These are phyloP conservation scores for Tricharina praecox DNA, from an alignment of 495 filamentous ascomycete species.

Conservation along the genomic window DNA sequence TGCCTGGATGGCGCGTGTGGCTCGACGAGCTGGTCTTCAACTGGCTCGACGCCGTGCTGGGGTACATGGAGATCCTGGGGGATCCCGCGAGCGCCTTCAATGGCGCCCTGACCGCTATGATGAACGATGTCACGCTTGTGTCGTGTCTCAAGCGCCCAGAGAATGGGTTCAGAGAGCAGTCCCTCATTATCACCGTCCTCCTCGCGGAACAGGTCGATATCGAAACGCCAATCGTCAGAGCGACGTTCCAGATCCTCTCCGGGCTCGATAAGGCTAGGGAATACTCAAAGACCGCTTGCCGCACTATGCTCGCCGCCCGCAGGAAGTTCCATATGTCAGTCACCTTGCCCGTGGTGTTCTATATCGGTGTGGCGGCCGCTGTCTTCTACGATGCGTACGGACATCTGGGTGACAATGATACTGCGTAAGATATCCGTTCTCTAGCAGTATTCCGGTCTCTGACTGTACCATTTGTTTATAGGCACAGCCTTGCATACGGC, in stretches of 20 bases:
- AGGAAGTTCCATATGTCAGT: constrained; percentile 26
- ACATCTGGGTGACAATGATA: constrained; percentile 23
- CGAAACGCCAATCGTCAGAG: constrained; percentile 6
- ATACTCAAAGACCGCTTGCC: constrained; percentile 18
- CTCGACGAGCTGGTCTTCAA: constrained; percentile 13
- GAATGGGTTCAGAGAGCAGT: constrained; percentile 11
- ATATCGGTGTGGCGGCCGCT: constrained; percentile 22
- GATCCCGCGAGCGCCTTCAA: constrained; percentile 24
- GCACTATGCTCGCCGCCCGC: constrained; percentile 22
- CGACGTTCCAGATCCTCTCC: constrained; percentile 18
- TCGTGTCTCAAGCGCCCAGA: constrained; percentile 10
- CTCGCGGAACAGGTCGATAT: constrained; percentile 20
- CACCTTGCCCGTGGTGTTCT: constrained; percentile 21
- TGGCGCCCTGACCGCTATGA: constrained; percentile 19
- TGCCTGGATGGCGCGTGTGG: background rate
- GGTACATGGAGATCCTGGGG: constrained; percentile 20
- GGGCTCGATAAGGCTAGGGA: constrained; percentile 15
- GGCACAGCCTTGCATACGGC: constrained; percentile 25
- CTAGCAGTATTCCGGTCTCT: too few relatives aligned
- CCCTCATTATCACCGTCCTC: constrained; percentile 20
- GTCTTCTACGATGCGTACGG: constrained; percentile 25
- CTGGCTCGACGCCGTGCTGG: constrained; percentile 15
- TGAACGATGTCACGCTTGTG: constrained; percentile 17
- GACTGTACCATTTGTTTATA: constrained; percentile 11
- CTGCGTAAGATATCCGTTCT: constrained; percentile 19